Evolutionary conservation across 306 rosid genomes (phyloP).

Genomic region (Crotalaria pallida): DNA sequence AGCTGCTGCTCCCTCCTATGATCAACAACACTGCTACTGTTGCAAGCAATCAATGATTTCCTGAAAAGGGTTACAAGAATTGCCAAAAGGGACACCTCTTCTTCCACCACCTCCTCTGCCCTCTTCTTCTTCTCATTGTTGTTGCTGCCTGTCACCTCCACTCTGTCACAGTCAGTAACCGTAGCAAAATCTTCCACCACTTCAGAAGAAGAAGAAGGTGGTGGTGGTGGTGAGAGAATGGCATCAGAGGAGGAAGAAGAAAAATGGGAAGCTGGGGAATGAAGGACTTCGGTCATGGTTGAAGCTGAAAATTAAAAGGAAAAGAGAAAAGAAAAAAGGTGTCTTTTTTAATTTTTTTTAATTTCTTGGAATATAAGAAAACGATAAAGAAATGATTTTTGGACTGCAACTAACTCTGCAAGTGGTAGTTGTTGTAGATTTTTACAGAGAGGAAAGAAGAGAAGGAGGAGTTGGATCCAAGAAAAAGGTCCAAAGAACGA

Average conservation of each 20-base stretch:
- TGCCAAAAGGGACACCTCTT: slow-evolving; percentile 59
- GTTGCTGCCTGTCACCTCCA: neutral
- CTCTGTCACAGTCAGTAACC: slow-evolving; percentile 1
- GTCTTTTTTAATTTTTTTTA: no score
- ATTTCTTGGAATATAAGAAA: slow-evolving; percentile 23
- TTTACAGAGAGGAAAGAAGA: neutral
- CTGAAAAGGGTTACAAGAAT: slow-evolving; percentile 51
- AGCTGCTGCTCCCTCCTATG: slow-evolving; percentile 47
- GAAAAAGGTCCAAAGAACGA: slow-evolving; percentile 23
- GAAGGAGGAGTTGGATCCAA: slow-evolving; percentile 29
- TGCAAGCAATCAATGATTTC: slow-evolving; percentile 49
- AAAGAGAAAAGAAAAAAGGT: neutral
- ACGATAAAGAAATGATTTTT: neutral
- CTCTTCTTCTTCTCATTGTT: no score
- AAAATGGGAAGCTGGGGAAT: slow-evolving; percentile 36
- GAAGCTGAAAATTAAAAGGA: slow-evolving; percentile 18
- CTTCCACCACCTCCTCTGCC: slow-evolving; percentile 37
- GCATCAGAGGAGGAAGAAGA: slow-evolving; percentile 26
- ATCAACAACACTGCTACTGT: no score
- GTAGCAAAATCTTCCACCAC: slow-evolving; percentile 20
- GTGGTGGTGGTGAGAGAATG: slow-evolving; percentile 26
- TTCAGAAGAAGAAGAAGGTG: slow-evolving; percentile 19
- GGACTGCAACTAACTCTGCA: neutral
- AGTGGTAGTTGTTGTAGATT: no score
- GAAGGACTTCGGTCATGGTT: slow-evolving; percentile 66